Conservation (phyloP, 768 basidiomycete species). For the Boletus speciosus region DNA sequence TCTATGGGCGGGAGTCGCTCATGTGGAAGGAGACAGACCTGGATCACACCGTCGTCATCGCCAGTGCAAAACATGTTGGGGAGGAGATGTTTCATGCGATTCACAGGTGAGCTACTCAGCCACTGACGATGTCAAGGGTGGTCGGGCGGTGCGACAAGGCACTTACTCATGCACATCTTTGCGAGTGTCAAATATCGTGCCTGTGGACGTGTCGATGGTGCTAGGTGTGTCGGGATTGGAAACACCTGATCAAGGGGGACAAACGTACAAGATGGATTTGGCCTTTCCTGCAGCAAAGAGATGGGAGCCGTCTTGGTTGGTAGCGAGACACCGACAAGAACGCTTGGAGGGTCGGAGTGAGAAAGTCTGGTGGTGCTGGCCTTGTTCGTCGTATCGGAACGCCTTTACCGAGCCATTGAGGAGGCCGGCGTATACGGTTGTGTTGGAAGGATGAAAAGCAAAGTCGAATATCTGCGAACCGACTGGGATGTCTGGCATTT, state of each 20-base stretch:
- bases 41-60: slow-evolving; percentile 92
- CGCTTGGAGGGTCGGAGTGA: slow-evolving; percentile 73
- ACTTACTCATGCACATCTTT: slow-evolving; percentile 68
- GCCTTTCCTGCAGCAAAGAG: slow-evolving; percentile 82
- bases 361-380: slow-evolving; percentile 54
- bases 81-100: slow-evolving; percentile 72
- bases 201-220: slow-evolving; percentile 63
- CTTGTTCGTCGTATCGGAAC: slow-evolving; percentile 73
- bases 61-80: slow-evolving; percentile 78
- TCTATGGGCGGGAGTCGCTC: neutral
- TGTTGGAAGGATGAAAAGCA: slow-evolving; percentile 72
- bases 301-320: slow-evolving; percentile 62
- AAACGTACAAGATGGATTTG: slow-evolving; percentile 70
- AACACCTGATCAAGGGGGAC: neutral
- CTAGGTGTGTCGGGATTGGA: slow-evolving; percentile 35
- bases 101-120: slow-evolving; percentile 68
- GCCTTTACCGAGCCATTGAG: slow-evolving; percentile 83
- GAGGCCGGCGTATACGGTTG: slow-evolving; percentile 73
- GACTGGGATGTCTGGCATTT: slow-evolving; percentile 62
- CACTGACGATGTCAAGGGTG: slow-evolving; percentile 33
- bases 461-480: slow-evolving; percentile 87
- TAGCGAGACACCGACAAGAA: slow-evolving; percentile 73
- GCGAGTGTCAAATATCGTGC: slow-evolving; percentile 45
- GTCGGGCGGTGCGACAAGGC: slow-evolving; percentile 1
- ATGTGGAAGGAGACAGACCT: slow-evolving; percentile 45